Base-by-base conservation (phyloP, 1,284 basidiomycete genomes). In the Trametes pubescens region DNA sequence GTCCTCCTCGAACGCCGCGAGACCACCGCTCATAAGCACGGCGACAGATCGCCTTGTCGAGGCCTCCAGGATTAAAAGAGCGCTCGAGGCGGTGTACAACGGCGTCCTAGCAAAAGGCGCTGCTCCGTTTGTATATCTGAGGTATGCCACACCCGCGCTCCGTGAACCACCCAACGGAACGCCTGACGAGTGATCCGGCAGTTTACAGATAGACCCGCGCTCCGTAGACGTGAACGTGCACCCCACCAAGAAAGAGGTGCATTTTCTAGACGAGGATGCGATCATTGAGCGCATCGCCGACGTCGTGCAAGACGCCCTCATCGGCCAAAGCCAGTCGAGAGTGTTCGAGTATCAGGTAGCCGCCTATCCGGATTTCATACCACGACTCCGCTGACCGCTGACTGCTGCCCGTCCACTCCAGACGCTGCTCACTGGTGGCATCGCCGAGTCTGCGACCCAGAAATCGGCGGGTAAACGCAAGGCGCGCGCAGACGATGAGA, bases 191-290 rank as follows among this genome's bases (percentile, higher is more conserved):
- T 29, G 40, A 29, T 24, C 9, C 10, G 16, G 37, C 35, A 95
- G 94, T 67, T 78, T 99, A 40, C 82, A 90, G 37, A 91, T 99
- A 67, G 89, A 95, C 62, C 95, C 96, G 0, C 85, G 88, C 38
- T 90, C 92, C 34, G 91, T 99, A 11, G 98, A 99, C 73, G 96
- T 99, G 62, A 99, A 99, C 71, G 96, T 99, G 0, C 97, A 99
- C 75, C 98, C 98, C 0, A 99, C 98, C 1, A 99, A 99, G 77
- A 91, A 93, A 43, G 96, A 99, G 76, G 95, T 98, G 0, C 94
- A 96, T 70, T 99, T 99, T 72, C 79, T 99, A 59, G 88, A 98
- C 69, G 95, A 99, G 75, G 98, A 99, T 59, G 84, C 84, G 14
- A 94, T 99, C 69, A 91, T 92, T 4, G 90, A 95, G 69, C 81